Evolutionary conservation across 2,329 filamentous ascomycete genomes (phyloP), one percentile per base, ranked within the genome.

Genomic region (Phialophora verrucosa): DNA sequence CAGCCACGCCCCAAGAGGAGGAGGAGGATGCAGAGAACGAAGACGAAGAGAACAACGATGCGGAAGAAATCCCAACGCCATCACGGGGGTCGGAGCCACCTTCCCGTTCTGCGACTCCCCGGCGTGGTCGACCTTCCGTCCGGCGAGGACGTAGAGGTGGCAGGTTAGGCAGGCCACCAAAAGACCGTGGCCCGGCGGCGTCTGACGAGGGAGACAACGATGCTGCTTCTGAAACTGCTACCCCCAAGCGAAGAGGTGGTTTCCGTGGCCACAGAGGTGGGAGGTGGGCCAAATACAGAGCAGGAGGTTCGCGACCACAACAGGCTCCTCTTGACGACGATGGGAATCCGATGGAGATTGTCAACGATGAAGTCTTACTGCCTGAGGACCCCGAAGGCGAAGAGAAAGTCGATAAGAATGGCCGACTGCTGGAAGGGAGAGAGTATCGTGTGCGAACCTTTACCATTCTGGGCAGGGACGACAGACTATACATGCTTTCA

Each of bases 371-470:
- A 81, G 92, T 96, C 53, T 90, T 90, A 38, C 83, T 99, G 53
- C 92, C 93, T 0, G 90, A 93, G 70, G 94, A 98, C 73, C 80
- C 89, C 1, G 92, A 94, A 75, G 95, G 95, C 72, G 93, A 97
- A 80, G 87, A 87, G 70, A 99, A 98, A 81, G 94, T 99, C 8
- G 92, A 97, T 80, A 94, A 94, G 81, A 79, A 90, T 73, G 95
- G 95, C 32, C 88, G 91, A 74, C 85, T 99, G 2, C 84, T 89
- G 69, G 95, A 88, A 31, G 93, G 90, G 4, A 88, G 95, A 73
- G 92, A 98, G 75, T 99, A 99, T 78, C 90, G 95, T 31, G 97
- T 96, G 75, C 91, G 95, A 67, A 97, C 94, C 1, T 99, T 99
- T 78, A 97, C 91, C 7, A 91, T 99, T 70, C 85, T 88, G 20